Evolutionary conservation across 352 stramenopile genomes (phyloP).

Genomic region (Phytophthora foliorum): DNA sequence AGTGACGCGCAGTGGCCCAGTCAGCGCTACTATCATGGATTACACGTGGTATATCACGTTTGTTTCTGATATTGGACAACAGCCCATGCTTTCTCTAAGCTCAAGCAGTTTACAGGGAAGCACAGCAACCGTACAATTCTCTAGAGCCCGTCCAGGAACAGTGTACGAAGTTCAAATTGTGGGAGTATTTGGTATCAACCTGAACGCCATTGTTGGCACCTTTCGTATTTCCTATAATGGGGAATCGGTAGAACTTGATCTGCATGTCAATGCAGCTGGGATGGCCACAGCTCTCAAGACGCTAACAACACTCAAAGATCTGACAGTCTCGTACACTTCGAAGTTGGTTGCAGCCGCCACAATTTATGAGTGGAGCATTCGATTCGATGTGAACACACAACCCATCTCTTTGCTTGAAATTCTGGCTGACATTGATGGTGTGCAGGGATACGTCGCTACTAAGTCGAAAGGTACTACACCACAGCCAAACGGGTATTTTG

Average conservation of each 20-base stretch:
- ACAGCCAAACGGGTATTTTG: conserved; percentile 13
- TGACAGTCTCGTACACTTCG: not conserved
- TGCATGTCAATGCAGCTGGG: not conserved
- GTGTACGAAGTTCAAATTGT: not conserved
- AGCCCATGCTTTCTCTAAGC: not conserved
- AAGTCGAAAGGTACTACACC: conserved; percentile 16
- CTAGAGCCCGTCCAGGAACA: not conserved
- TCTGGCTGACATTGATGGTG: not conserved
- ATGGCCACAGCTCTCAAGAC: not conserved
- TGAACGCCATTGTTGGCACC: not conserved
- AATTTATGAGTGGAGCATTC: not conserved
- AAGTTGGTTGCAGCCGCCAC: not conserved
- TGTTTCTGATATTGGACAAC: not conserved
- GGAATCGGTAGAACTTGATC: not conserved
- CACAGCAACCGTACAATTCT: not conserved
- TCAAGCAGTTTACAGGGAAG: not conserved
- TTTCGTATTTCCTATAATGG: not conserved
- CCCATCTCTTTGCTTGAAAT: not conserved
- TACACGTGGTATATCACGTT: conserved; percentile 3
- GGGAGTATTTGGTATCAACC: not conserved
- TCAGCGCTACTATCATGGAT: not conserved
- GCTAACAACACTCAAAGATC: not conserved
- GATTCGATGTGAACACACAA: not conserved
- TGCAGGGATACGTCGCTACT: not conserved
- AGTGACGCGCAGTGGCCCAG: not conserved